A percentile compares a stretch with the other conserved stretches of the same genome.
These are phyloP conservation scores for Ogataea siamensis DNA, from an alignment of 805 yeast species.

Conservation along the genomic window DNA sequence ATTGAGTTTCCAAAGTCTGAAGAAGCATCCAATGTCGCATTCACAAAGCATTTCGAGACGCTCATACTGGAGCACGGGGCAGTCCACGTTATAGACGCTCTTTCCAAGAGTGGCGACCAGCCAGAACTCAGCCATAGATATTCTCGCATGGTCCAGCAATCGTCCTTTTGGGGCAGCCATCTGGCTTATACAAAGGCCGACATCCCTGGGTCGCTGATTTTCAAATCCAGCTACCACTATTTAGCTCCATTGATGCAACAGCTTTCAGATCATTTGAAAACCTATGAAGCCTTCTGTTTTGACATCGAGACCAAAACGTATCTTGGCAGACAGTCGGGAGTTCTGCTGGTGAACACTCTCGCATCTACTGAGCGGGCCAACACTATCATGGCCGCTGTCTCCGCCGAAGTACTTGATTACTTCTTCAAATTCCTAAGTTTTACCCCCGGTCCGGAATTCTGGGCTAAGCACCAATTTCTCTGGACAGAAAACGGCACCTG, in stretches of 20 bases:
- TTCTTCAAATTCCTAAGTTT: slow-evolving; percentile 45
- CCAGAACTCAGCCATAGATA: slow-evolving; percentile 44
- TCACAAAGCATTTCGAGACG: slow-evolving; percentile 47
- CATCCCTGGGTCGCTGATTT: slow-evolving; percentile 34
- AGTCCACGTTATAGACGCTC: slow-evolving; percentile 48
- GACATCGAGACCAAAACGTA: slow-evolving; percentile 36
- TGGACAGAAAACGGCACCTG: slow-evolving; percentile 48
- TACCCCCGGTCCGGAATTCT: slow-evolving; percentile 31
- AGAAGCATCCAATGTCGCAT: slow-evolving; percentile 54
- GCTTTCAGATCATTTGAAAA: slow-evolving; percentile 34
- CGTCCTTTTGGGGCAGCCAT: slow-evolving; percentile 17
- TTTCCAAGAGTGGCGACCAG: slow-evolving; percentile 42
- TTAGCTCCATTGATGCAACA: slow-evolving; percentile 21
- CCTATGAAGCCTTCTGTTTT: slow-evolving; percentile 46
- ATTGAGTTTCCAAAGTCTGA: slow-evolving; percentile 48
- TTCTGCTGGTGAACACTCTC: slow-evolving; percentile 48
- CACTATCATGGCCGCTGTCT: slow-evolving; percentile 43
- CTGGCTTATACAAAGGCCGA: slow-evolving; percentile 37
- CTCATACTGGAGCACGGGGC: slow-evolving; percentile 48
- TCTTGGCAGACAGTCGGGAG: slow-evolving; percentile 50
- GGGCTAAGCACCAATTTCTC: slow-evolving; percentile 39
- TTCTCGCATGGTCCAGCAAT: slow-evolving; percentile 26
- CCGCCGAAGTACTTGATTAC: slow-evolving; percentile 47
- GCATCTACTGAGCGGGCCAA: slow-evolving; percentile 51
- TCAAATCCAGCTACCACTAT: slow-evolving; percentile 32